These are phyloP conservation scores for Syzygium oleosum DNA, from an alignment of 345 rosid genomes.

Conservation along the genomic window DNA sequence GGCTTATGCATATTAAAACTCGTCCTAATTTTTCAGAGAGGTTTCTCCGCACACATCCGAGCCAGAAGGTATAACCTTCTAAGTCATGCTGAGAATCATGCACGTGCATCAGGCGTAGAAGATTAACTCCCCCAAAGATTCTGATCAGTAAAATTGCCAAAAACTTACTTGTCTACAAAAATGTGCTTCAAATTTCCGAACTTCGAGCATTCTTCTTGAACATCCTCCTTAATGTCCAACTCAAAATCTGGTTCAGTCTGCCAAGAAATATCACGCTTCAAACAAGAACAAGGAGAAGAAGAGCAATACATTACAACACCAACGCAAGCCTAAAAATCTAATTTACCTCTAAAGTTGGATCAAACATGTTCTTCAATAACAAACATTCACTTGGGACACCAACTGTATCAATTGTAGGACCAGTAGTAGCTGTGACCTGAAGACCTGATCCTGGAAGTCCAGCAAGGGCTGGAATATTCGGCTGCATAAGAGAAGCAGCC, in stretches of 20 bases:
- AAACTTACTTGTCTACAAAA: slow-evolving; percentile 69
- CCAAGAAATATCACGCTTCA: neutral
- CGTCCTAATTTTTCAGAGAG: neutral
- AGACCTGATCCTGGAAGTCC: slow-evolving; percentile 46
- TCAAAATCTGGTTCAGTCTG: slow-evolving; percentile 89
- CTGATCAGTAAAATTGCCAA: neutral
- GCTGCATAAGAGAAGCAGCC: slow-evolving; percentile 42
- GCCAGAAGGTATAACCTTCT: neutral
- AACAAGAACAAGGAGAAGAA: neutral
- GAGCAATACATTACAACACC: neutral
- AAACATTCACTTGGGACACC: slow-evolving; percentile 81
- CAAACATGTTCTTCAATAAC: slow-evolving; percentile 90
- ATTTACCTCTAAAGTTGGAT: slow-evolving; percentile 66
- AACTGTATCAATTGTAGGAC: slow-evolving; percentile 43
- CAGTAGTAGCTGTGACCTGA: slow-evolving; percentile 21
- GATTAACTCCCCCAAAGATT: neutral
- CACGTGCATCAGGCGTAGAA: neutral
- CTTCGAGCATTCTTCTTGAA: slow-evolving; percentile 71
- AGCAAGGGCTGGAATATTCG: slow-evolving; percentile 38
- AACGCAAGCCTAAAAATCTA: neutral
- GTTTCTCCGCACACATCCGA: neutral
- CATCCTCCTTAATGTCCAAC: slow-evolving; percentile 88
- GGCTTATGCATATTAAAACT: neutral
- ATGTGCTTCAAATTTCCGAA: slow-evolving; percentile 72
- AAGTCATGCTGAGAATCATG: neutral